Percentiles rank a stretch among this genome's conserved stretches.
These are phyloP conservation scores for Colletotrichum sp. DNA, from an alignment of 2,329 filamentous ascomycete genomes.

Conservation along the genomic window DNA sequence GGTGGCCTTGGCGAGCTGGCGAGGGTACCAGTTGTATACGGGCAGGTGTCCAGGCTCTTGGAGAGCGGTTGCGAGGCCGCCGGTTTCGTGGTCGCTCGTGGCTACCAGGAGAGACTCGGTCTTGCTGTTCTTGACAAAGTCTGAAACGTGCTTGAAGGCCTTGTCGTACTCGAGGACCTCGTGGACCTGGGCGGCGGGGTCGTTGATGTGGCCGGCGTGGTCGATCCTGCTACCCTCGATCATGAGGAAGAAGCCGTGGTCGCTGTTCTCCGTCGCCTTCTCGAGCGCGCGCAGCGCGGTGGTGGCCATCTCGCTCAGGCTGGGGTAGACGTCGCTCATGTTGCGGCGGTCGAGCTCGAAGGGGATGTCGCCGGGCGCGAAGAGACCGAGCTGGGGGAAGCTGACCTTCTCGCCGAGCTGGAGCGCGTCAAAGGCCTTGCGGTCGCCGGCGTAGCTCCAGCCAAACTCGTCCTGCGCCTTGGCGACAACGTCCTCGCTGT, in stretches of 20 bases:
- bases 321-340: constrained; percentile 82
- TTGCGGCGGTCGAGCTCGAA: constrained; percentile 91
- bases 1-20: constrained; percentile 76
- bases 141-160: constrained; percentile 80
- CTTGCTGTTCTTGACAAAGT: constrained; percentile 79
- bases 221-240: constrained; percentile 97
- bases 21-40: constrained; percentile 79
- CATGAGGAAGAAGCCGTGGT: constrained; percentile 98
- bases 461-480: constrained; percentile 77
- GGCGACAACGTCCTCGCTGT: constrained; percentile 76
- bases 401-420: constrained; percentile 69
- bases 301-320: constrained; percentile 87
- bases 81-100: constrained; percentile 96
- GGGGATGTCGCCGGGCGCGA: constrained; percentile 82
- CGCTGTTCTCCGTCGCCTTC: constrained; percentile 79
- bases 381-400: constrained; percentile 86
- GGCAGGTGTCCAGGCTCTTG: constrained; percentile 62
- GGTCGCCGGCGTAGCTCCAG: constrained; percentile 78
- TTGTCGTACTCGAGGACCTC: constrained; percentile 96
- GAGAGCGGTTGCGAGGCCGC: constrained; percentile 81
- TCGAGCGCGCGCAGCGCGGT: constrained; percentile 82
- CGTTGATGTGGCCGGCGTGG: constrained; percentile 87
- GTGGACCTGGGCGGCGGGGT: constrained; percentile 82
- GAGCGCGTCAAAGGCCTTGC: constrained; percentile 77
- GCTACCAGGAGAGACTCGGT: constrained; percentile 82